Evolutionary conservation across 345 rosid species (phyloP), one percentile per base, ranked within the genome.

Genomic region (Murraya paniculata): DNA sequence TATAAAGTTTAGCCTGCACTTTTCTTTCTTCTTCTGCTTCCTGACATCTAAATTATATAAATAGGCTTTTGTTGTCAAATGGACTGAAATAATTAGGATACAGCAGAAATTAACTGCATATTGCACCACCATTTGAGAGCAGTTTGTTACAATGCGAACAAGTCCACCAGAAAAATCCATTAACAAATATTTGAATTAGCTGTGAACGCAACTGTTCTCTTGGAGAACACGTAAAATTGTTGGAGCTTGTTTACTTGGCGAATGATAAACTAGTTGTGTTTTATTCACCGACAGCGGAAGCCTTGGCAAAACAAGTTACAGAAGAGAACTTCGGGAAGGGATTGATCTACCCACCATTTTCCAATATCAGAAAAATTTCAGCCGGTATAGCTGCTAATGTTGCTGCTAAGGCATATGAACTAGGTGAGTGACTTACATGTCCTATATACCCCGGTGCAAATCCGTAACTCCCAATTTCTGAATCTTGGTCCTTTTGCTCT

Each of bases 361-460:
- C 92, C 13, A 88, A 87, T 39, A 97, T 97, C 25, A 85, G 98
- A 57, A 93, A 89, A 56, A 94, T 97, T 41, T 97, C 99, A 7
- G 98, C 99, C 55, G 71, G 85, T 25, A 97, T 97, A n/a, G 99
- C 99, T 55, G 97, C 98, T 67, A 87, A 82, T n/a, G 98, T 93
- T 13, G 99, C 98, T 76, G 90, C 91, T 9, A 96, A 94, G 85
- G 98, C 95, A 6, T 97, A 97, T 68, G 97, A 97, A 79, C 94
- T 93, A 22, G 98, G 99, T 95, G 56, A 83, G 78, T 80, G 27
- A 18, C 38, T 36, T 14, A 28, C 14, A 28, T 31, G 25, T 27
- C 21, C 21, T 31, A 13, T 30, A 33, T 25, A 33, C 24, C 22
- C 2, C 18, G 14, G 4, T 53, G 7, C 27, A 64, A 31, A 55